phyloP scores from a whole-genome alignment of 1,284 basidiomycete species.

The Ganoderma meredithae region DNA sequence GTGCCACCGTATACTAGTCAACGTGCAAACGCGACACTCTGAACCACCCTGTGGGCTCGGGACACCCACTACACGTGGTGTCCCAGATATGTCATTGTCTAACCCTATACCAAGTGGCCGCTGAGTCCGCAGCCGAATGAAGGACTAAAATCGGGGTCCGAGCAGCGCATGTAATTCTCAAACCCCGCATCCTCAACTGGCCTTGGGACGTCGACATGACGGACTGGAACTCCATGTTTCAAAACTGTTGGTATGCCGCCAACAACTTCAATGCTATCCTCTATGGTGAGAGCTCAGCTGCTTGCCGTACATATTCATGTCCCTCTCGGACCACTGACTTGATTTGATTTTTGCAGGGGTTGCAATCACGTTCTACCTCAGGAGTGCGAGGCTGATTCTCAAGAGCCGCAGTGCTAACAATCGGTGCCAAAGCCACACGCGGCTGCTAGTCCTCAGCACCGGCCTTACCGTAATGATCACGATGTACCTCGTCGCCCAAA shows the following conservation, averaged over 20 bases:
- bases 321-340: not conserved
- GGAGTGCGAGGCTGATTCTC: constrained; percentile 25
- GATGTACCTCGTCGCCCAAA: constrained; percentile 27
- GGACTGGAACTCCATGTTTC: not conserved
- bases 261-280: constrained; percentile 9
- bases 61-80: no score
- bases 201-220: not conserved
- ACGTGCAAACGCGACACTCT: no score
- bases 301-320: not conserved
- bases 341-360: constrained; percentile 17
- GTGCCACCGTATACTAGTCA: no score
- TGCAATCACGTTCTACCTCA: constrained; percentile 29
- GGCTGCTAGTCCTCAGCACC: constrained; percentile 33
- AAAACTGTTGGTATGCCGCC: constrained; percentile 3
- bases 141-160: no score
- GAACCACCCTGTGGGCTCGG: no score
- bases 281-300: constrained; percentile 2
- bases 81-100: no score
- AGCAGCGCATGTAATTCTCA: no score
- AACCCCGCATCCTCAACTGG: not conserved
- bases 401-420: not conserved
- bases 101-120: no score
- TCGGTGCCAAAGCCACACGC: not conserved
- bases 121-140: no score
- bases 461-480: constrained; percentile 29